A percentile compares a stretch with the other conserved stretches of the same genome.
phyloP scores from a whole-genome alignment of 805 yeast species.

The Candida railenensis region DNA sequence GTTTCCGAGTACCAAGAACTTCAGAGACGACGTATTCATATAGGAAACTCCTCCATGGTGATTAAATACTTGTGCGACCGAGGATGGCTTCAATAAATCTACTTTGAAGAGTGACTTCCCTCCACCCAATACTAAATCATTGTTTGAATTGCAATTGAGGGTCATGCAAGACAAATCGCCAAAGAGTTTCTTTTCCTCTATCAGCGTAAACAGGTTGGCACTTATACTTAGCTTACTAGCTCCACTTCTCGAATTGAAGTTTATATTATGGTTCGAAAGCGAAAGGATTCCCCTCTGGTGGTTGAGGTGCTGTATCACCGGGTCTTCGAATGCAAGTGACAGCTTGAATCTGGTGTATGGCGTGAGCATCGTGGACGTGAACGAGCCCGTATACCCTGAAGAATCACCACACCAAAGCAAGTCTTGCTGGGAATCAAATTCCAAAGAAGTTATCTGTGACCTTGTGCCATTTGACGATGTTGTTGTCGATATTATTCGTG shows the following conservation, averaged over 20 bases:
- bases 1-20: slow-evolving; percentile 58
- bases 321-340: slow-evolving; percentile 13
- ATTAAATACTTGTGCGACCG: slow-evolving; percentile 20
- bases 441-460: slow-evolving; percentile 24
- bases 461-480: slow-evolving; percentile 9
- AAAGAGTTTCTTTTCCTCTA: neutral
- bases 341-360: slow-evolving; percentile 39
- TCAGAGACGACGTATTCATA: slow-evolving; percentile 40
- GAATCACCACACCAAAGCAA: slow-evolving; percentile 84
- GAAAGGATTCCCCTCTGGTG: slow-evolving; percentile 35
- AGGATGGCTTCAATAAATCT: slow-evolving; percentile 30
- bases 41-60: slow-evolving; percentile 47
- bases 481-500: slow-evolving; percentile 22
- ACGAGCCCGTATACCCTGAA: slow-evolving; percentile 45
- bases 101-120: slow-evolving; percentile 25
- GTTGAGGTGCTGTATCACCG: slow-evolving; percentile 28
- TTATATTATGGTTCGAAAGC: slow-evolving; percentile 28
- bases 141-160: slow-evolving; percentile 26
- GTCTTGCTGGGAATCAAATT: slow-evolving; percentile 72
- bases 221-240: slow-evolving; percentile 18
- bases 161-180: slow-evolving; percentile 30
- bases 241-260: slow-evolving; percentile 37
- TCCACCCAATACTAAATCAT: slow-evolving; percentile 31
- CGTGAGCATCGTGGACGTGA: slow-evolving; percentile 20
- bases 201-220: neutral